Base-by-base conservation (phyloP, 2,329 filamentous ascomycete genomes). In the Myriosclerotinia duriaeana region DNA sequence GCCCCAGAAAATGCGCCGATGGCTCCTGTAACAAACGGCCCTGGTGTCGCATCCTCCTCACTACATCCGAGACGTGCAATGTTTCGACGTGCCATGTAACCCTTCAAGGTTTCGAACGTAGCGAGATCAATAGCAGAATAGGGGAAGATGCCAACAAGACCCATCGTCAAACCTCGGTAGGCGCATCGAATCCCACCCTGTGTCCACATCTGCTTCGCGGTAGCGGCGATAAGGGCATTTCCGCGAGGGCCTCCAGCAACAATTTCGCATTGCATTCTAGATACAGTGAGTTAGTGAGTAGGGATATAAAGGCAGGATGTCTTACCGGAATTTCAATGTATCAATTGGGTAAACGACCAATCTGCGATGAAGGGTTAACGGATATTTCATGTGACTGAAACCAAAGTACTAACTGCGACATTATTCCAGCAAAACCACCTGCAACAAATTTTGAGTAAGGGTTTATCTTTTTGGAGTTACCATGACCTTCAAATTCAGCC, bases 61-160 rank as follows among this genome's bases (percentile, higher is more conserved):
- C 92, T 89, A 71, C 91, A 88, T 53, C 88, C 87, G 12, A 85
- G 79, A 44, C 83, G 79, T 67, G 85, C 87, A 15, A 92, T 90
- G 74, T 92, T 90, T 70, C 89, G 88, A 5, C 80, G 80, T 44
- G 89, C 85, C 70, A 96, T 87, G 9, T 83, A 83, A 58, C 85
- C 87, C 79, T 99, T 99, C 69, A 97, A 84, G 68, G 95, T 87
- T 79, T 99, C 95, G 75, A 98, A 99, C 0, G 92, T 97, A 71
- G 92, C 92, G 74, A 99, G 89, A 76, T 99, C 95, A 75, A 99
- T 96, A 60, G 95, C 95, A 53, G 93, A 94, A 78, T 98, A 99
- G 0, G 95, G 95, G 74, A 99, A 99, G 88, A 98, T 97, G 76
- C 95, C 95, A 61, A 97, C 80, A 5, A 99, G 84, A 20, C 95